Conservation (phyloP, 179 eudicot genomes). For the Silene vulgaris region DNA sequence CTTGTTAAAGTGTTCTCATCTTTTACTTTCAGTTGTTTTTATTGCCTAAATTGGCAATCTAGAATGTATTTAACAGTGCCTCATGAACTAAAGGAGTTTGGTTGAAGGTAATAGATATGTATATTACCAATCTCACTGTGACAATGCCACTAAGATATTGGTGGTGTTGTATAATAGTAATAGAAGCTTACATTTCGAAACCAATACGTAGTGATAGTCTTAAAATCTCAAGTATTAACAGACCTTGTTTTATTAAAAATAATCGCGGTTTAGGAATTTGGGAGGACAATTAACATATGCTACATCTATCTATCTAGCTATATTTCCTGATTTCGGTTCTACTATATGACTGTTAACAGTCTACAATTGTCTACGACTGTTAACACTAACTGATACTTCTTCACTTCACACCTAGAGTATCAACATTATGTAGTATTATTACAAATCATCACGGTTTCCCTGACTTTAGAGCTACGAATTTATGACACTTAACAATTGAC, state of each 20-base stretch:
- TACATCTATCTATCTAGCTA: constrained; percentile 7
- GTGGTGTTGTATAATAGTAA: background rate
- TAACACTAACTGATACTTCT: background rate
- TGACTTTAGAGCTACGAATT: constrained; percentile 11
- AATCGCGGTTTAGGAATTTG: background rate
- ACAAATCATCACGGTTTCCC: background rate
- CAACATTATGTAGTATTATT: background rate
- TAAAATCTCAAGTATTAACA: background rate
- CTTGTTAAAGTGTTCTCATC: background rate
- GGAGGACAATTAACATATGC: background rate
- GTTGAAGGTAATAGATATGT: background rate
- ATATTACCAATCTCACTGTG: background rate
- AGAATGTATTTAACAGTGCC: background rate
- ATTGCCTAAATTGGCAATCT: background rate
- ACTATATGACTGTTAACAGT: background rate
- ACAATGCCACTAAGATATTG: background rate
- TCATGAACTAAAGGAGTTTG: background rate
- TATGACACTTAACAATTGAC: background rate
- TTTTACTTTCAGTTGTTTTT: background rate
- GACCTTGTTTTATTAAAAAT: background rate
- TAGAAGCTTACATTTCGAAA: background rate
- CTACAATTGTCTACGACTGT: background rate
- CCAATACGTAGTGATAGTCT: background rate
- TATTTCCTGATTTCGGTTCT: background rate
- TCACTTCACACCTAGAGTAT: background rate